Evolutionary conservation across 1,284 basidiomycete species (phyloP).

Genomic region (Vanrija humicola): DNA sequence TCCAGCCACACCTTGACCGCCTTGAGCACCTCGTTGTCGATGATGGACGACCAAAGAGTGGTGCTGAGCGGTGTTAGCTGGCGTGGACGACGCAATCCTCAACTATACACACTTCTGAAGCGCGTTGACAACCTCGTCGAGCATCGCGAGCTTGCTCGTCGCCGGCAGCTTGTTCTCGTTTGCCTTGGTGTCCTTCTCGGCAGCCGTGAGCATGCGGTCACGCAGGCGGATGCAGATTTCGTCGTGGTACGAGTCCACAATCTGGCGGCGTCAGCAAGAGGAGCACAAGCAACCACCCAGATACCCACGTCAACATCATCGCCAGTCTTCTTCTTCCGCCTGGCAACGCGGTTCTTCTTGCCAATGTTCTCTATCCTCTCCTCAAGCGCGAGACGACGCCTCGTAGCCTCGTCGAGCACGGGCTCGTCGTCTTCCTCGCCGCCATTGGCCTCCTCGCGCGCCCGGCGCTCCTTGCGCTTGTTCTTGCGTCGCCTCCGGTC

Average conservation of each 20-base stretch:
- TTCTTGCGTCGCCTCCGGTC: constrained; percentile 51
- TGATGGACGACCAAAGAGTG: constrained; percentile 83
- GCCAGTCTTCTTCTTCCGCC: constrained; percentile 63
- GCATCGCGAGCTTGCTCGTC: constrained; percentile 74
- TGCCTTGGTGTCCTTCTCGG: constrained; percentile 72
- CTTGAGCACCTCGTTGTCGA: constrained; percentile 90
- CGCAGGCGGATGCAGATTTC: constrained; percentile 82
- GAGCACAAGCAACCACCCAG: too few relatives aligned
- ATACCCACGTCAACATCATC: constrained; percentile 55
- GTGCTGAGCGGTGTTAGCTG: constrained; percentile 53
- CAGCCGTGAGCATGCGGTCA: constrained; percentile 81
- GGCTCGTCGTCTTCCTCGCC: constrained; percentile 44
- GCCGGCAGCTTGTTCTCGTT: constrained; percentile 82
- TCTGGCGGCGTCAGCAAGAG: constrained; percentile 30
- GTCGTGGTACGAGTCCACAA: constrained; percentile 81
- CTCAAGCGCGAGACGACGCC: constrained; percentile 27
- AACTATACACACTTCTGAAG: constrained; percentile 87
- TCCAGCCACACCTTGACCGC: constrained; percentile 91
- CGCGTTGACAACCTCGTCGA: constrained; percentile 86
- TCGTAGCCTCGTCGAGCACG: constrained; percentile 25
- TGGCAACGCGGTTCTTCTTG: constrained; percentile 66
- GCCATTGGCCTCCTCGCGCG: constrained; percentile 19
- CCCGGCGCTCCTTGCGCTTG: constrained; percentile 30
- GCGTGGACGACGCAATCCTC: too few relatives aligned
- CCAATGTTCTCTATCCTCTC: constrained; percentile 69